These are phyloP conservation scores for Kurtzmaniella fragi DNA, from an alignment of 805 yeast genomes.

Conservation along the genomic window DNA sequence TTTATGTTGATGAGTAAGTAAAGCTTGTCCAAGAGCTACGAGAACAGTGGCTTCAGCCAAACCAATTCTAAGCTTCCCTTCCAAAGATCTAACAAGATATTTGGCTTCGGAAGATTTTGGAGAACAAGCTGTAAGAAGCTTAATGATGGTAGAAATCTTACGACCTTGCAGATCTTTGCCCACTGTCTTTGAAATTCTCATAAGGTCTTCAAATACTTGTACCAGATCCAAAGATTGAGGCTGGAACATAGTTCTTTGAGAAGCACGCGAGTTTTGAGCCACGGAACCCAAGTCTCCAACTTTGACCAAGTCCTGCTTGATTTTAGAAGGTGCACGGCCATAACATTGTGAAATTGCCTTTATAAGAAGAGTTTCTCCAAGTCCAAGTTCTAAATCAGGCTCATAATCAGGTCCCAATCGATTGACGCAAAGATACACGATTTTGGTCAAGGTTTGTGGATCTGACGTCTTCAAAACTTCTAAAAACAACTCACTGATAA, in stretches of 20 bases:
- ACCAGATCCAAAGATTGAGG: slow-evolving; percentile 76
- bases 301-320: slow-evolving; percentile 69
- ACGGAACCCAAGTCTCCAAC: slow-evolving; percentile 89
- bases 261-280: slow-evolving; percentile 76
- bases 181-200: slow-evolving; percentile 68
- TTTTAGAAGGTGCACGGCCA: slow-evolving; percentile 68
- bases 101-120: slow-evolving; percentile 74
- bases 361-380: slow-evolving; percentile 84
- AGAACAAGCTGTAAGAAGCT: slow-evolving; percentile 79
- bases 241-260: slow-evolving; percentile 90
- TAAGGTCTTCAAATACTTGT: slow-evolving; percentile 67
- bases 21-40: slow-evolving; percentile 78
- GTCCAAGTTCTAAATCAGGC: slow-evolving; percentile 81
- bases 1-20: slow-evolving; percentile 53
- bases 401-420: slow-evolving; percentile 94
- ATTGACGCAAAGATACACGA: slow-evolving; percentile 83
- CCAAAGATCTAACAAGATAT: slow-evolving; percentile 81
- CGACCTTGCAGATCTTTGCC: slow-evolving; percentile 80
- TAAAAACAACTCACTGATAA: slow-evolving; percentile 67
- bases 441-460: slow-evolving; percentile 47
- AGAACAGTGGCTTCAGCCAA: slow-evolving; percentile 91
- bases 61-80: slow-evolving; percentile 89
- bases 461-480: slow-evolving; percentile 46
- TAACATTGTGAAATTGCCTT: slow-evolving; percentile 89
- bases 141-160: slow-evolving; percentile 75